Evolutionary conservation across 1,284 basidiomycete species (phyloP).

Genomic region (Malassezia caprae): DNA sequence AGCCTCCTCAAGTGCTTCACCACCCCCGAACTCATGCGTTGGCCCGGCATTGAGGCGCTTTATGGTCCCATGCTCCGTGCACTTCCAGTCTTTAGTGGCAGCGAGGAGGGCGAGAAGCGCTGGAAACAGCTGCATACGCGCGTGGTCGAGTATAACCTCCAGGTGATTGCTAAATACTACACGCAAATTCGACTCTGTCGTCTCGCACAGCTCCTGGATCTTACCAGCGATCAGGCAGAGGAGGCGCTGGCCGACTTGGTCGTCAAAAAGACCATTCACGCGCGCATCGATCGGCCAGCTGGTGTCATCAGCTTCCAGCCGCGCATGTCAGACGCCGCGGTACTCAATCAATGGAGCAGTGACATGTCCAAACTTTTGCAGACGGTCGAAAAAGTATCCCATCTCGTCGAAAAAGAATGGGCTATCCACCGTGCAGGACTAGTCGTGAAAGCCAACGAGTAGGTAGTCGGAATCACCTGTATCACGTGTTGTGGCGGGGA

Average conservation of each 20-base stretch:
- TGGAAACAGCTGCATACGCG: conserved; percentile 94
- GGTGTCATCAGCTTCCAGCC: conserved; percentile 69
- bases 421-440: conserved; percentile 42
- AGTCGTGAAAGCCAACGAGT: conserved; percentile 16
- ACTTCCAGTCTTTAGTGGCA: conserved; percentile 65
- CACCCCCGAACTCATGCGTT: conserved; percentile 89
- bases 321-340: conserved; percentile 47
- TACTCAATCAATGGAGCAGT: conserved; percentile 87
- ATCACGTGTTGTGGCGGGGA: not conserved
- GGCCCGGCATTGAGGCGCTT: conserved; percentile 86
- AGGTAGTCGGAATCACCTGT: not conserved
- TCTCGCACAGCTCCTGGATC: conserved; percentile 76
- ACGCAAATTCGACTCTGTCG: conserved; percentile 77
- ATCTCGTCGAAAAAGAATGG: conserved; percentile 45
- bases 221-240: conserved; percentile 71
- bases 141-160: conserved; percentile 96
- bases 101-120: conserved; percentile 57
- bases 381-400: conserved; percentile 44
- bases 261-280: conserved; percentile 76
- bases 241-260: conserved; percentile 78
- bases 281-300: conserved; percentile 81
- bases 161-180: conserved; percentile 87
- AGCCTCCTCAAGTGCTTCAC: conserved; percentile 93
- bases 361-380: conserved; percentile 74
- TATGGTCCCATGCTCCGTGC: conserved; percentile 74